Evolutionary conservation across 192 early-diverging fungal species (phyloP).

Genomic region (Mortierella antarctica): DNA sequence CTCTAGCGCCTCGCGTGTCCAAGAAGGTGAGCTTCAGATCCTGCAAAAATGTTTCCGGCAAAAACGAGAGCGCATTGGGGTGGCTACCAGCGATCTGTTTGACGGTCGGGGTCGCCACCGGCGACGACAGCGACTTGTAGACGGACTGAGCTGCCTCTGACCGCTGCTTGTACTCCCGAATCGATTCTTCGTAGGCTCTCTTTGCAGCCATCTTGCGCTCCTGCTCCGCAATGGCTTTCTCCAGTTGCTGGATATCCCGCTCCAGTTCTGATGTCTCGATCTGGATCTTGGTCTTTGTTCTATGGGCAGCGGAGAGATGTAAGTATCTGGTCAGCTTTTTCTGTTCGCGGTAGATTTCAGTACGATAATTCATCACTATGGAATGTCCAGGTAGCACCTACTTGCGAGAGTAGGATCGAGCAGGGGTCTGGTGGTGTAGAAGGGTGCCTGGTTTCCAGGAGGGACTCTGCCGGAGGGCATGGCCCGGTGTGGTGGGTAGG

Average conservation of each 20-base stretch:
- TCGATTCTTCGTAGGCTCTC: conserved; percentile 32
- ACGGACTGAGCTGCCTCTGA: conserved; percentile 35
- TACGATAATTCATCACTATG: neutral
- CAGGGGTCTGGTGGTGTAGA: neutral
- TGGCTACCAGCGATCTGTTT: conserved; percentile 7
- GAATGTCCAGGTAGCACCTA: neutral
- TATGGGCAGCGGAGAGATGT: neutral
- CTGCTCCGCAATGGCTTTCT: conserved; percentile 27
- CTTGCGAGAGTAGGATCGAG: conserved; percentile 40
- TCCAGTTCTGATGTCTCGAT: conserved; percentile 40
- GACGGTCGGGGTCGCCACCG: neutral
- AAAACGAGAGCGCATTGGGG: conserved; percentile 16
- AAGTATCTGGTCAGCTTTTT: neutral
- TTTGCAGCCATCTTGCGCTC: conserved; percentile 32
- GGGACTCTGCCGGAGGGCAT: neutral
- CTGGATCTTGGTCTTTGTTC: conserved; percentile 31
- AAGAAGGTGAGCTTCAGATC: conserved; percentile 38
- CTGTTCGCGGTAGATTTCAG: neutral
- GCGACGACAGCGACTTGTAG: conserved; percentile 26
- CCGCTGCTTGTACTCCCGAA: conserved; percentile 23
- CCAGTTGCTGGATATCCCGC: conserved; percentile 31
- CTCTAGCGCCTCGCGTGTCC: conserved; percentile 29
- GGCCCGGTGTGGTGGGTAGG: neutral
- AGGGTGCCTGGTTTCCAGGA: conserved; percentile 1
- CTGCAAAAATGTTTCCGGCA: conserved; percentile 35